A percentile compares a stretch with the other conserved stretches of the same genome.
phyloP scores from a whole-genome alignment of 2,329 filamentous ascomycete species.

The Dothideomycetes sp. region DNA sequence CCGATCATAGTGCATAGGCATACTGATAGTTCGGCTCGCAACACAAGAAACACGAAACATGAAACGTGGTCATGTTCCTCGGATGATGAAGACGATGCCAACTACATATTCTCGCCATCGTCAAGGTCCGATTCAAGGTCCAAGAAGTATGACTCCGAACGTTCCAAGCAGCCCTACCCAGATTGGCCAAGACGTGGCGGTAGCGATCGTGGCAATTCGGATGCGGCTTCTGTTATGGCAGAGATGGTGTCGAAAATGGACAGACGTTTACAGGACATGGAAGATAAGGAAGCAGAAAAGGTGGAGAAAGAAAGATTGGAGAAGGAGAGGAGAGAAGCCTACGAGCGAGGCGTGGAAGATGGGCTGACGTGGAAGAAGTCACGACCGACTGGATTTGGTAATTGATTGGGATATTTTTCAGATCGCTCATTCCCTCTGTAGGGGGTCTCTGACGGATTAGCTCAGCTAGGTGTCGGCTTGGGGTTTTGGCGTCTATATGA shows the following conservation, averaged over 20 bases:
- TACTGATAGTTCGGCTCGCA: no score
- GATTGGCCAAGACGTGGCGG: not conserved
- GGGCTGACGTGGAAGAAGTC: conserved; percentile 1
- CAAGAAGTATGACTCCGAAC: not conserved
- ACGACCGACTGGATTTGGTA: not conserved
- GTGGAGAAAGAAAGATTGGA: conserved; percentile 4
- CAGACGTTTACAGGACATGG: not conserved
- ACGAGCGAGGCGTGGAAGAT: conserved; percentile 2
- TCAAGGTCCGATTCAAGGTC: no score
- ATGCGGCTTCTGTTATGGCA: not conserved
- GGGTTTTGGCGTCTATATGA: no score
- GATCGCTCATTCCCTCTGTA: no score
- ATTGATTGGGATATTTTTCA: no score
- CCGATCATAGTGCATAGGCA: no score
- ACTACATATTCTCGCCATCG: not conserved
- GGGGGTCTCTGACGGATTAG: no score
- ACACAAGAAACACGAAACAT: no score
- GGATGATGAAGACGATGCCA: not conserved
- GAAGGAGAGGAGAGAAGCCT: conserved; percentile 2
- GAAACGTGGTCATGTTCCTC: no score
- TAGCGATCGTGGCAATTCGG: not conserved
- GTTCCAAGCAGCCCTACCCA: not conserved
- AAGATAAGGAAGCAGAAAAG: conserved; percentile 3
- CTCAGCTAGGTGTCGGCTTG: no score
- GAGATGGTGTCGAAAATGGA: not conserved